These are phyloP conservation scores for Candida tibetensis DNA, from an alignment of 805 yeast species.

Conservation along the genomic window DNA sequence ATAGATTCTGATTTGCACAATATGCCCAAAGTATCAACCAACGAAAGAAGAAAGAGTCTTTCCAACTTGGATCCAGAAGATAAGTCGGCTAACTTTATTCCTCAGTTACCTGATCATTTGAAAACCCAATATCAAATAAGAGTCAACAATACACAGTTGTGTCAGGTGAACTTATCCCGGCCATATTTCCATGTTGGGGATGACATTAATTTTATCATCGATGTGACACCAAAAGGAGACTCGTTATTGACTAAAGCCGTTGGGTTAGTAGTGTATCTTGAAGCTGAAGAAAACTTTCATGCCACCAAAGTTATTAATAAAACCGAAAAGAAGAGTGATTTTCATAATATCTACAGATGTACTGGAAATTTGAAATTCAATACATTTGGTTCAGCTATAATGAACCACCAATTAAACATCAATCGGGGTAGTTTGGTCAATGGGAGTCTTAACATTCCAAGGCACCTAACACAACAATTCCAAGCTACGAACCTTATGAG, in stretches of 20 bases:
- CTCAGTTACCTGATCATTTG: constrained; percentile 27
- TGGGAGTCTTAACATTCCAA: constrained; percentile 32
- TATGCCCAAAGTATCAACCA: constrained; percentile 32
- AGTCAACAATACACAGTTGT: constrained; percentile 31
- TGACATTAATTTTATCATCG: constrained; percentile 33
- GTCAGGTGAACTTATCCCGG: constrained; percentile 30
- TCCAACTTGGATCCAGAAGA: constrained; percentile 12
- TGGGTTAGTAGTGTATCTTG: constrained; percentile 35
- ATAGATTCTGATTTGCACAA: constrained; percentile 31
- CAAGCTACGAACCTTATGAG: constrained; percentile 36
- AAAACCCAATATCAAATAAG: constrained; percentile 38
- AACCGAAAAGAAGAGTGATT: constrained; percentile 9
- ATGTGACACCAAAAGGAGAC: constrained; percentile 19
- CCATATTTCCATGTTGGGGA: constrained; percentile 40
- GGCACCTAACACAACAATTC: constrained; percentile 32
- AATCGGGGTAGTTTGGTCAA: constrained; percentile 13
- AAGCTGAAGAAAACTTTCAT: constrained; percentile 40
- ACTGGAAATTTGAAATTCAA: constrained; percentile 33
- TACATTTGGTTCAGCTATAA: constrained; percentile 29
- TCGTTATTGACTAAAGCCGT: constrained; percentile 23
- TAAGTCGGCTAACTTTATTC: constrained; percentile 8
- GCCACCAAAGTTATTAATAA: constrained; percentile 6
- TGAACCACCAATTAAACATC: constrained; percentile 6
- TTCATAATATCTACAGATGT: constrained; percentile 30
- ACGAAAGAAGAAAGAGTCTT: constrained; percentile 31